Evolutionary conservation across 2,329 filamentous ascomycete genomes (phyloP).

Genomic region (Scopulariopsis brevicaulis): DNA sequence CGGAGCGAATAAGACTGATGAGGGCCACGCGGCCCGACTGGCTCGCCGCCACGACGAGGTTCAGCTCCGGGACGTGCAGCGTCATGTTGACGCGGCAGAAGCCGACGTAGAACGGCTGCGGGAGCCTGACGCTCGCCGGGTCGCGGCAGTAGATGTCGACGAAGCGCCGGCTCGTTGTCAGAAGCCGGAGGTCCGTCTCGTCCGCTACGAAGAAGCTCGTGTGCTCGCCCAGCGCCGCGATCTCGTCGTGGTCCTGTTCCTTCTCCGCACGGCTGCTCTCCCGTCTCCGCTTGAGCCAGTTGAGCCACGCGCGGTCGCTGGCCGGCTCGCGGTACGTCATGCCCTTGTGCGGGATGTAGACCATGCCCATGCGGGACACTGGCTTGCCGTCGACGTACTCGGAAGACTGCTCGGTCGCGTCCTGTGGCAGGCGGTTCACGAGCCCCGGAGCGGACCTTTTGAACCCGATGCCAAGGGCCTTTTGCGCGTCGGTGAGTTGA

Average conservation of each 20-base stretch:
- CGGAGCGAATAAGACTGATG: conserved; percentile 36
- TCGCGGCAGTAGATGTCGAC: conserved; percentile 1
- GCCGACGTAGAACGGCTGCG: neutral
- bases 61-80: conserved; percentile 55
- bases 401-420: neutral
- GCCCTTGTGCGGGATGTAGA: neutral
- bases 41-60: conserved; percentile 55
- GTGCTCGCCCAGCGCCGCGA: neutral
- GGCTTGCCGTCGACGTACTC: neutral
- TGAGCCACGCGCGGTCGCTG: neutral
- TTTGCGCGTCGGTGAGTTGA: neutral
- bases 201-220: conserved; percentile 1
- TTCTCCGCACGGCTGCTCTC: neutral
- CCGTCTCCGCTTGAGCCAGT: conserved; percentile 1
- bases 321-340: neutral
- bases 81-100: conserved; percentile 40
- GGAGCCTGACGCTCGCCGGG: conserved; percentile 3
- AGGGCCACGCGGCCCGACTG: conserved; percentile 56
- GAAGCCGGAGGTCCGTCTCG: neutral
- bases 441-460: neutral
- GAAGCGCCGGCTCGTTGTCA: neutral
- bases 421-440: neutral
- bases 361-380: conserved; percentile 1
- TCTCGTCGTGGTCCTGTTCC: neutral
- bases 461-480: neutral